phyloP scores from a whole-genome alignment of 768 basidiomycete genomes.

The Leccinum arenicola region DNA sequence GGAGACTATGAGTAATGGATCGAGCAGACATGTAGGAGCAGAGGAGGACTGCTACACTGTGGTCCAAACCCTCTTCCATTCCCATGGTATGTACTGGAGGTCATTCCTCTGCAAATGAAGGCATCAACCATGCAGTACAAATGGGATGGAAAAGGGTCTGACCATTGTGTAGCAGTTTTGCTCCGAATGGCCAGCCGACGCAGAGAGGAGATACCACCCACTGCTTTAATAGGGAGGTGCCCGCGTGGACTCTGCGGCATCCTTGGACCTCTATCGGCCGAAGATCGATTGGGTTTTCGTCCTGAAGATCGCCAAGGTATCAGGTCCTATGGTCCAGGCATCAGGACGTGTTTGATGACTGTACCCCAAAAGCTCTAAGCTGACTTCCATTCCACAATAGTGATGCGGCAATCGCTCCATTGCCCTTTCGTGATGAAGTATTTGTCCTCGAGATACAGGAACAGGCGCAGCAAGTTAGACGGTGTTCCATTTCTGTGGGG shows the following conservation, averaged over 20 bases:
- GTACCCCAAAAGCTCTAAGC: neutral
- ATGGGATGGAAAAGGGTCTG: slow-evolving; percentile 28
- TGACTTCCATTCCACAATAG: slow-evolving; percentile 4
- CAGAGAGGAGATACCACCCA: neutral
- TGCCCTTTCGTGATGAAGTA: slow-evolving; percentile 1
- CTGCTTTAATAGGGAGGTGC: slow-evolving; percentile 10
- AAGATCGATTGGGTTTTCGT: neutral
- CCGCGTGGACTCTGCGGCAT: neutral
- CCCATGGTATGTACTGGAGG: slow-evolving; percentile 44
- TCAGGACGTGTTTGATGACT: neutral
- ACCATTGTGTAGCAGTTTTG: slow-evolving; percentile 26
- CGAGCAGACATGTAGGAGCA: slow-evolving; percentile 1
- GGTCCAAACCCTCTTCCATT: slow-evolving; percentile 44
- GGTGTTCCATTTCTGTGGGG: slow-evolving; percentile 3
- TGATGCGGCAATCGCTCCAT: neutral
- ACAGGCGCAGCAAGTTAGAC: neutral
- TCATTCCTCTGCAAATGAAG: slow-evolving; percentile 29
- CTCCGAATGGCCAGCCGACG: slow-evolving; percentile 6
- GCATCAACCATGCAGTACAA: slow-evolving; percentile 25
- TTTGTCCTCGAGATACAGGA: slow-evolving; percentile 3
- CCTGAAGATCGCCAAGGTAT: neutral
- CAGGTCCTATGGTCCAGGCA: neutral
- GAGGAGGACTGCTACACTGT: slow-evolving; percentile 15
- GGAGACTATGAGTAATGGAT: neutral
- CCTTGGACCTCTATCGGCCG: slow-evolving; percentile 2